These are phyloP conservation scores for Striga hermonthica DNA, from an alignment of 305 asterid species.

Conservation along the genomic window DNA sequence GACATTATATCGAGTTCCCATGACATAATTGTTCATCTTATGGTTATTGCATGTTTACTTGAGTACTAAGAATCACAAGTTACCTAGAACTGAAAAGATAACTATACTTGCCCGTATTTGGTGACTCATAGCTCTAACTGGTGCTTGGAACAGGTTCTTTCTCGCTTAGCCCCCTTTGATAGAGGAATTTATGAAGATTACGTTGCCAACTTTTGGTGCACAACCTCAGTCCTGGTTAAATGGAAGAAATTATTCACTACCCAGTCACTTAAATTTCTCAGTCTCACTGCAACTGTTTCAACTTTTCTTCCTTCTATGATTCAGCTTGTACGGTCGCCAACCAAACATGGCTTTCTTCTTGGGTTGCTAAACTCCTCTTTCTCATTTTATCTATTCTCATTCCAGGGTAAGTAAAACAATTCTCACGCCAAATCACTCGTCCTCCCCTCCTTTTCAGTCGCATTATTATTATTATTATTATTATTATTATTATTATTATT, in stretches of 20 bases:
- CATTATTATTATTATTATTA: background rate
- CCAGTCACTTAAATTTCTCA: constrained; percentile 56
- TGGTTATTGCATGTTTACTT: constrained; percentile 1
- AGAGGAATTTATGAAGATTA: constrained; percentile 97
- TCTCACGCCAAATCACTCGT: constrained; percentile 23
- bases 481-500: constrained; percentile 9
- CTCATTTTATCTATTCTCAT: constrained; percentile 87
- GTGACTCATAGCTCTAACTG: constrained; percentile 31
- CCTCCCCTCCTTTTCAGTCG: background rate
- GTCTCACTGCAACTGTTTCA: constrained; percentile 75
- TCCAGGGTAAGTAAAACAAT: constrained; percentile 67
- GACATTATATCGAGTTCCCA: background rate
- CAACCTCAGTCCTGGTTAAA: constrained; percentile 75
- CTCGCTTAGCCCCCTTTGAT: constrained; percentile 94
- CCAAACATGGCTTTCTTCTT: constrained; percentile 65
- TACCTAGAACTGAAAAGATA: constrained; percentile 16
- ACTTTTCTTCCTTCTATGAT: constrained; percentile 74
- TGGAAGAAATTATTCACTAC: constrained; percentile 91
- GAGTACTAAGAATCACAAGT: constrained; percentile 12
- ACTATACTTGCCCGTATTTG: constrained; percentile 23
- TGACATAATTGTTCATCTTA: constrained; percentile 2
- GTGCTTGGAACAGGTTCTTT: constrained; percentile 70
- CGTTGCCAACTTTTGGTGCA: constrained; percentile 97
- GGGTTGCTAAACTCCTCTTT: constrained; percentile 80
- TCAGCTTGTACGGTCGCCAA: constrained; percentile 66